Percentiles rank a stretch among this genome's conserved stretches.
Evolutionary conservation across 208 protist species (phyloP).

Genomic region (Acanthamoeba lenticulata): DNA sequence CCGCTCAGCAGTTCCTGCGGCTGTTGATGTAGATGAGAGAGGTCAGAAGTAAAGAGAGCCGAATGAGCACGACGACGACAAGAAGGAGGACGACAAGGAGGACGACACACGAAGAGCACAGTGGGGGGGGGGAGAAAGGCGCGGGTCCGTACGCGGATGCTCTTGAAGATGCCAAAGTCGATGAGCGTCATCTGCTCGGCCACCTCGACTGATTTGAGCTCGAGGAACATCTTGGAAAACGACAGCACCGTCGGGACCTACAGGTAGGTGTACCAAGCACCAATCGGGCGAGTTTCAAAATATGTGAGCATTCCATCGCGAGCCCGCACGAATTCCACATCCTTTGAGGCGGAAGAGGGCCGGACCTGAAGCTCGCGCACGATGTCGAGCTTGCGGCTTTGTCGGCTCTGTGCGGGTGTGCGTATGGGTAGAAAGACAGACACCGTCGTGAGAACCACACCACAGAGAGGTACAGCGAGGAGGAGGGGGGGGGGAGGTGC

Average conservation of each 20-base stretch:
- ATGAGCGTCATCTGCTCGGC: neutral
- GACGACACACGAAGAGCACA: no score
- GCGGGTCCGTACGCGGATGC: neutral
- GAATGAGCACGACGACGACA: no score
- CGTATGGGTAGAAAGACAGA: neutral
- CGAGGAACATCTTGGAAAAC: neutral
- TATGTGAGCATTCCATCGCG: neutral
- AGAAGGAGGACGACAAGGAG: no score
- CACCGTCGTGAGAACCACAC: neutral
- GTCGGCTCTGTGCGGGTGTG: neutral
- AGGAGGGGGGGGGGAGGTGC: neutral
- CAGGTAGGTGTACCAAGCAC: neutral
- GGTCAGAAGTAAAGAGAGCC: no score
- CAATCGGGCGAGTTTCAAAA: neutral
- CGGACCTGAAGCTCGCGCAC: neutral
- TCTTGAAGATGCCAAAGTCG: neutral
- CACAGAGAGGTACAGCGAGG: neutral
- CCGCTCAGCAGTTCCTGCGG: constrained; percentile 4
- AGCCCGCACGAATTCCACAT: no score
- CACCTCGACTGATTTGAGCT: neutral
- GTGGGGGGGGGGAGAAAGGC: no score
- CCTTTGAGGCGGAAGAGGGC: no score
- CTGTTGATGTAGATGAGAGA: neutral
- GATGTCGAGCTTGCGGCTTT: neutral
- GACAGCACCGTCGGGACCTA: neutral